Evolutionary conservation across 169 alveolate species (phyloP).

Genomic region (Cytauxzoon felis): DNA sequence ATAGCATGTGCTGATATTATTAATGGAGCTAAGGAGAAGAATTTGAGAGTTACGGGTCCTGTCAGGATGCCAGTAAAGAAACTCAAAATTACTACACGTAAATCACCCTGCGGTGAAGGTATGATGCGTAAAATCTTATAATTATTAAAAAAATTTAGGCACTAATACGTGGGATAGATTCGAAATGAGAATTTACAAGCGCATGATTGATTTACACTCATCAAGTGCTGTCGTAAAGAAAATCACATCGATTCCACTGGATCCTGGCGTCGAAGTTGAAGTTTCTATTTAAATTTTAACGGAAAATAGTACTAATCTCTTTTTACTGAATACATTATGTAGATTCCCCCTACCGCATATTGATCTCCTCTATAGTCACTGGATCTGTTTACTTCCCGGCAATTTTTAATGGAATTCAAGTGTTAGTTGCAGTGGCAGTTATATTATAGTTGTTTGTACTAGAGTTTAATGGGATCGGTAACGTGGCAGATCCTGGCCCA

Average conservation of each 20-base stretch:
- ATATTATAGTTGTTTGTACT: too few species aligned
- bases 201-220: slow-evolving; percentile 94
- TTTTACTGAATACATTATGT: too few species aligned
- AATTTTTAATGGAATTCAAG: too few species aligned
- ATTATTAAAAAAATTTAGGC: slow-evolving; percentile 44
- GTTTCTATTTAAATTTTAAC: slow-evolving; percentile 81
- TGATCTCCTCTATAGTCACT: too few species aligned
- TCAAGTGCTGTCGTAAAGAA: slow-evolving; percentile 94
- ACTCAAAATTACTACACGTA: slow-evolving; percentile 92
- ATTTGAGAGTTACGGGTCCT: slow-evolving; percentile 91
- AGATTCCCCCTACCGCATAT: too few species aligned
- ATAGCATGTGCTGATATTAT: slow-evolving; percentile 89
- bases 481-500: too few species aligned
- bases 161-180: slow-evolving; percentile 97
- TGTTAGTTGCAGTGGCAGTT: too few species aligned
- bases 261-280: slow-evolving; percentile 96
- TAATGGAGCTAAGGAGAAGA: slow-evolving; percentile 89
- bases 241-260: slow-evolving; percentile 94
- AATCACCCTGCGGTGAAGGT: slow-evolving; percentile 97
- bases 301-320: too few species aligned
- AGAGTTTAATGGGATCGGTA: too few species aligned
- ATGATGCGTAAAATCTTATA: neutral
- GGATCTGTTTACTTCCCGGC: too few species aligned
- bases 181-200: slow-evolving; percentile 96
- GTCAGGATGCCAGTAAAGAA: slow-evolving; percentile 96